Conservation (phyloP, 208 protist genomes). For the Strigomonas culicis region DNA sequence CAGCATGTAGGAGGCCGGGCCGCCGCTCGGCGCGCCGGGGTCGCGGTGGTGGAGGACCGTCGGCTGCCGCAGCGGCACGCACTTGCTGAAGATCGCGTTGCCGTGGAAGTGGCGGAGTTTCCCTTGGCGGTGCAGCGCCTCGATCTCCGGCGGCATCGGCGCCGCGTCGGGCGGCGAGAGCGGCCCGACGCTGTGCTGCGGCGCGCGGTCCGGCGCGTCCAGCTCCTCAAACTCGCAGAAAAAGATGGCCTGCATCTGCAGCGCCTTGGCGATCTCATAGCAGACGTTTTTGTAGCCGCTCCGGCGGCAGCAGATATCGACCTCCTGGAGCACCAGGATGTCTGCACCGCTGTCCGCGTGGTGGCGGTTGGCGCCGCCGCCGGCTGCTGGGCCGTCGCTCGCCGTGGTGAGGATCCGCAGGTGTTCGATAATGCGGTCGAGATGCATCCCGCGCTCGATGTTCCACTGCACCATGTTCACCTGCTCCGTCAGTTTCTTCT, state of each 20-base stretch:
- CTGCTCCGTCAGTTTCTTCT: conserved; percentile 34
- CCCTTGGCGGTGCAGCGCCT: neutral
- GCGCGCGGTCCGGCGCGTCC: conserved; percentile 25
- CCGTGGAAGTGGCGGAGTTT: conserved; percentile 64
- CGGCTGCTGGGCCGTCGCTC: neutral
- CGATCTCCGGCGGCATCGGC: neutral
- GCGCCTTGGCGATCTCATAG: conserved; percentile 46
- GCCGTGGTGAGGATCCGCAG: conserved; percentile 14
- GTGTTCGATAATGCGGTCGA: conserved; percentile 49
- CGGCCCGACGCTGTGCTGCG: conserved; percentile 43
- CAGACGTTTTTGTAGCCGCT: conserved; percentile 63
- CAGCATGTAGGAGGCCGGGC: conserved; percentile 9
- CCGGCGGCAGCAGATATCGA: conserved; percentile 75
- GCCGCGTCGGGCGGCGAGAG: conserved; percentile 24
- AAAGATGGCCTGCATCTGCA: conserved; percentile 59
- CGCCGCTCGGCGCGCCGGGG: too few relatives aligned
- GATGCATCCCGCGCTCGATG: conserved; percentile 71
- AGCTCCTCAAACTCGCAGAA: conserved; percentile 82
- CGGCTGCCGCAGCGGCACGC: conserved; percentile 29
- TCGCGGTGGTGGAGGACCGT: conserved; percentile 39
- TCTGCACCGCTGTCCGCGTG: conserved; percentile 33
- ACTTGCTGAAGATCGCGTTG: conserved; percentile 65
- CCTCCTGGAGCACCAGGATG: conserved; percentile 75
- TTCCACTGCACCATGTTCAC: conserved; percentile 79
- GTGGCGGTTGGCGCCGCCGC: too few relatives aligned